Conservation (phyloP, 164 flowering plant genomes). For the Amborella trichopoda region DNA sequence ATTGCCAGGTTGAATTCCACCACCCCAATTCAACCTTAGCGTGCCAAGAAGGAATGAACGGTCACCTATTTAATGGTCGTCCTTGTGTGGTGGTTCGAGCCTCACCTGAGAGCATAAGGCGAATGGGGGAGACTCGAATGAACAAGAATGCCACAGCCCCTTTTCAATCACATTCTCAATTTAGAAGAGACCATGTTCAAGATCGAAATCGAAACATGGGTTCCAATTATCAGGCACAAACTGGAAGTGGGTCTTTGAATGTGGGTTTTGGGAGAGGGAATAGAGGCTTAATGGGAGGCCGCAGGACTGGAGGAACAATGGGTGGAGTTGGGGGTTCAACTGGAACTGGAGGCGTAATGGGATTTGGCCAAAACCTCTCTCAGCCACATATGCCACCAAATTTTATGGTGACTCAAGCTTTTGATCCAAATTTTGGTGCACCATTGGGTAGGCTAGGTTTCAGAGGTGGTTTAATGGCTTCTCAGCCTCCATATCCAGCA, state of each 20-base stretch:
- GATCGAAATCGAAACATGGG: constrained; percentile 11
- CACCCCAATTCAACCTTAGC: constrained; percentile 57
- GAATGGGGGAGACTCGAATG: constrained; percentile 79
- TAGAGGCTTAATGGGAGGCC: constrained; percentile 75
- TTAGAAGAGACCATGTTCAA: too few species aligned
- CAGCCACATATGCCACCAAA: constrained; percentile 12
- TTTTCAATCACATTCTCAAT: too few species aligned
- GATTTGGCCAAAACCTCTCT: constrained; percentile 23
- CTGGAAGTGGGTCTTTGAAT: constrained; percentile 30
- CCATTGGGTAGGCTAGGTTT: constrained; percentile 75
- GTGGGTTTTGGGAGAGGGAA: constrained; percentile 61
- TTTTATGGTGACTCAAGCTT: constrained; percentile 82
- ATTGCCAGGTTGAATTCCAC: constrained; percentile 80
- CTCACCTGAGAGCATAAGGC: constrained; percentile 55
- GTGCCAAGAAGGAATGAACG: constrained; percentile 92
- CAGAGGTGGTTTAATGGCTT: constrained; percentile 35
- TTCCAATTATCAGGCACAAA: constrained; percentile 35
- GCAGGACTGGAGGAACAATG: constrained; percentile 30
- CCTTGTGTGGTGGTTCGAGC: constrained; percentile 83
- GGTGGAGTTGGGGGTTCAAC: constrained; percentile 53
- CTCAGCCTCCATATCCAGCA: constrained; percentile 57
- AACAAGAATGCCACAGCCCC: too few species aligned
- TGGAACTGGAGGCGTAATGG: constrained; percentile 66
- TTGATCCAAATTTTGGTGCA: constrained; percentile 70
- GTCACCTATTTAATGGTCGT: constrained; percentile 68